Evolutionary conservation across 2,329 filamentous ascomycete genomes (phyloP).

Genomic region (Seiridium cupressi): DNA sequence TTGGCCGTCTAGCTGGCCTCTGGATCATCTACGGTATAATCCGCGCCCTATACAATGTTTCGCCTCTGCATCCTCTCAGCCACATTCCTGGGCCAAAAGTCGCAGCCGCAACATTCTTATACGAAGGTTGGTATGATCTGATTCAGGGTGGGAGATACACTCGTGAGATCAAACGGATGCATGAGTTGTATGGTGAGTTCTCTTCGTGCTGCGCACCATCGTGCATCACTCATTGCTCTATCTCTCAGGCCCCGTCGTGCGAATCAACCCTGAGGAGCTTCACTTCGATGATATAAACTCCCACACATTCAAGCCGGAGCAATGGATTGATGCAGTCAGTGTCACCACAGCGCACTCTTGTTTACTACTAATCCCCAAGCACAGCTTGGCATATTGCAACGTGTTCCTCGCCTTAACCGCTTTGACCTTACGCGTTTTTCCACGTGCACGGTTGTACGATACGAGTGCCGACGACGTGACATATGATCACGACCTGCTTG

Average conservation of each 20-base stretch:
- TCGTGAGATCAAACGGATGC: conserved; percentile 16
- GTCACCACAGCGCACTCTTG: background rate
- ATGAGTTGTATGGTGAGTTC: conserved; percentile 19
- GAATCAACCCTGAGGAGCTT: conserved; percentile 21
- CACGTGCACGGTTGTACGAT: conserved; percentile 19
- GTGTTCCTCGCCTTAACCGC: conserved; percentile 19
- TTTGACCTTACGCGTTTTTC: conserved; percentile 19
- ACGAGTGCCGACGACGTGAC: conserved; percentile 20
- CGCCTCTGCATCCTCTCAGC: conserved; percentile 17
- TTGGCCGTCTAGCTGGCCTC: conserved; percentile 14
- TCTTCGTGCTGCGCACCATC: too few relatives aligned
- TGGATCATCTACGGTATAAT: conserved; percentile 29
- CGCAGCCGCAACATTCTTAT: conserved; percentile 15
- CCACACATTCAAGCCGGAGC: conserved; percentile 18
- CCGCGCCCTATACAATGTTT: conserved; percentile 19
- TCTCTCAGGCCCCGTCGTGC: conserved; percentile 11
- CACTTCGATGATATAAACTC: conserved; percentile 17
- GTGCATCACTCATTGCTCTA: background rate
- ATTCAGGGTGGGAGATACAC: conserved; percentile 15
- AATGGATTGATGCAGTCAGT: conserved; percentile 24
- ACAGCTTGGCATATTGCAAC: conserved; percentile 22
- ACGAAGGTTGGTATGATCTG: conserved; percentile 20
- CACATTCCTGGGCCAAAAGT: conserved; percentile 19
- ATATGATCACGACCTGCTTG: conserved; percentile 25
- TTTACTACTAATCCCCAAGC: background rate